Percentiles rank a stretch among this genome's conserved stretches.
Conservation (phyloP, 257 asterid genomes). For the Knoxia roxburghii region DNA sequence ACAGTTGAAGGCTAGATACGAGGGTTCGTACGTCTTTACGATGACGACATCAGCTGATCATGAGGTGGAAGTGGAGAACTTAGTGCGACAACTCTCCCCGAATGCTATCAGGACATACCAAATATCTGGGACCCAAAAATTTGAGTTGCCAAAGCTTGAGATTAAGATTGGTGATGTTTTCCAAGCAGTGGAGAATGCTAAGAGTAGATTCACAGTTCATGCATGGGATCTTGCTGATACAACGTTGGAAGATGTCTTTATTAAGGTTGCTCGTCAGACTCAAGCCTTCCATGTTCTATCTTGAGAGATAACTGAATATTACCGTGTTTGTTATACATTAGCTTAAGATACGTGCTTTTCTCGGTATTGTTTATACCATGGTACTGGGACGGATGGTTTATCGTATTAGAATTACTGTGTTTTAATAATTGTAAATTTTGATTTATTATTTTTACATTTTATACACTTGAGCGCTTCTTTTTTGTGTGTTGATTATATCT, state of each 20-base stretch:
- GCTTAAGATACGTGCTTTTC: too few relatives aligned
- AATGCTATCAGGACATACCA: slow-evolving; percentile 77
- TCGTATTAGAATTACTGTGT: too few relatives aligned
- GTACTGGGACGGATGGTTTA: too few relatives aligned
- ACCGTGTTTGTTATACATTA: too few relatives aligned
- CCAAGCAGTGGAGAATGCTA: slow-evolving; percentile 75
- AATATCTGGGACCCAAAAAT: slow-evolving; percentile 92
- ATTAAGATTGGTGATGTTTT: slow-evolving; percentile 74
- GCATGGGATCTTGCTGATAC: slow-evolving; percentile 98
- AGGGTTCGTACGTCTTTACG: slow-evolving; percentile 86
- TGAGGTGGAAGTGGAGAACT: slow-evolving; percentile 64
- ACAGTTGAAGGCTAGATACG: slow-evolving; percentile 90
- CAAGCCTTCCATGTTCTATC: slow-evolving; percentile 56
- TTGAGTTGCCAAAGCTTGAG: slow-evolving; percentile 87
- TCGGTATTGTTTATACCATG: too few relatives aligned
- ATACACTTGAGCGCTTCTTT: too few relatives aligned
- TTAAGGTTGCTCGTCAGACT: slow-evolving; percentile 85
- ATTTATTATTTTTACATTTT: too few relatives aligned
- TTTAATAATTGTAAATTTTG: too few relatives aligned
- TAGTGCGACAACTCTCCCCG: slow-evolving; percentile 54
- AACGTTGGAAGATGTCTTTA: slow-evolving; percentile 86
- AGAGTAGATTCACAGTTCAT: slow-evolving; percentile 71
- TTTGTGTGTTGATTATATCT: too few relatives aligned
- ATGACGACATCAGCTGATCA: slow-evolving; percentile 74
- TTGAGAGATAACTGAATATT: slow-evolving; percentile 30